These are phyloP conservation scores for Panicum miliaceum DNA, from an alignment of 176 grass and related monocot species.

Conservation along the genomic window DNA sequence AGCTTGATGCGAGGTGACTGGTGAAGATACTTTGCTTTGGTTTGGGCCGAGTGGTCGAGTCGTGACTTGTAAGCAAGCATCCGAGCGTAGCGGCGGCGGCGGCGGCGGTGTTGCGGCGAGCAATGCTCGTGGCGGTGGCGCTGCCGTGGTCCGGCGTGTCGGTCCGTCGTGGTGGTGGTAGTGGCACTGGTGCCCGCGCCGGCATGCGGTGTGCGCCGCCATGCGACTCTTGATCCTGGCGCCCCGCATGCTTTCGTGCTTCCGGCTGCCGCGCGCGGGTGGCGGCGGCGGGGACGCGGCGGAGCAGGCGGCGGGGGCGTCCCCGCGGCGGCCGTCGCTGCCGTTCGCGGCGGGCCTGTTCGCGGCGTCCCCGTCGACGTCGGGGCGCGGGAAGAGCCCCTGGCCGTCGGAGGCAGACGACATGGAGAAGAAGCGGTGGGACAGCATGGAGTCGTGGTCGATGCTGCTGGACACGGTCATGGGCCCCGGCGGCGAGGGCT, in stretches of 20 bases:
- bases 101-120: neutral
- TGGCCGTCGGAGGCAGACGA: constrained; percentile 65
- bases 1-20: neutral
- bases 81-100: neutral
- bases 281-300: constrained; percentile 38
- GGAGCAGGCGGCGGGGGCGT: constrained; percentile 31
- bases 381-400: constrained; percentile 36
- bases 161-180: neutral
- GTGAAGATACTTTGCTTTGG: constrained; percentile 23
- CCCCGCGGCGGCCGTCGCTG: constrained; percentile 27
- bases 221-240: neutral
- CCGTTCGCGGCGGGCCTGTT: constrained; percentile 47
- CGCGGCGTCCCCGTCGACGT: constrained; percentile 44
- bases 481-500: constrained; percentile 36
- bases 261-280: constrained; percentile 45
- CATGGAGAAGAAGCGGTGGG: constrained; percentile 99
- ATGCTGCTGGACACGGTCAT: constrained; percentile 77
- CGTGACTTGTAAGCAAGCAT: neutral
- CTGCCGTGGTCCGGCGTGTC: constrained; percentile 13
- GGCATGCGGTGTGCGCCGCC: neutral
- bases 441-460: constrained; percentile 99
- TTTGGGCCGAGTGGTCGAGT: neutral
- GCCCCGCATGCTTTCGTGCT: constrained; percentile 67
- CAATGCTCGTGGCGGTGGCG: constrained; percentile 41
- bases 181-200: neutral